Evolutionary conservation across 306 rosid genomes (phyloP).

Genomic region (Cicer yamashitae): DNA sequence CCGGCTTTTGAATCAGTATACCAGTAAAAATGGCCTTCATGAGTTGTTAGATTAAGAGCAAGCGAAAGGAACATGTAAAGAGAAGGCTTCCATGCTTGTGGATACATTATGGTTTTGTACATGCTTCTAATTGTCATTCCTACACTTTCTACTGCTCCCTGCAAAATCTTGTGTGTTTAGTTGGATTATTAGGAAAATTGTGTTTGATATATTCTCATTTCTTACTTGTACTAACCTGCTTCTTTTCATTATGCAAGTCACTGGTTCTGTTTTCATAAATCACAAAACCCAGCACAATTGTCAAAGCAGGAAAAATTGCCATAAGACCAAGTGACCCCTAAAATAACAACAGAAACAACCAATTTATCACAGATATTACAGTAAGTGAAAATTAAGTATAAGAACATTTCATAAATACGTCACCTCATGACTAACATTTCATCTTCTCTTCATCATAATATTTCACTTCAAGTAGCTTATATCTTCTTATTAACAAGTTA

Average conservation of each 20-base stretch:
- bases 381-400: neutral
- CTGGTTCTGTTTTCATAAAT: constrained; percentile 60
- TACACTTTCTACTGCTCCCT: constrained; percentile 51
- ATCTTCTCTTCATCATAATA: too few species aligned
- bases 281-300: constrained; percentile 65
- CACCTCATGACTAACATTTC: too few species aligned
- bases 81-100: constrained; percentile 84
- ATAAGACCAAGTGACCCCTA: constrained; percentile 68
- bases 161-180: constrained; percentile 12
- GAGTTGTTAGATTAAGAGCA: constrained; percentile 66
- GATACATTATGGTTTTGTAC: constrained; percentile 59
- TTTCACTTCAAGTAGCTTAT: too few species aligned
- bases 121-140: constrained; percentile 57
- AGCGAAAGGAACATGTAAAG: constrained; percentile 71
- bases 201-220: neutral
- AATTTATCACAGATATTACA: neutral
- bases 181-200: constrained; percentile 16
- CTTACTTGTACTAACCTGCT: constrained; percentile 49
- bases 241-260: constrained; percentile 44
- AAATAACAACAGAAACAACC: constrained; percentile 10
- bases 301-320: constrained; percentile 66
- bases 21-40: constrained; percentile 86
- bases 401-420: neutral
- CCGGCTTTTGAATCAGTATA: constrained; percentile 80
- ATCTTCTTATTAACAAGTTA: too few species aligned